Conservation (phyloP, 768 basidiomycete species). For the Mycena epipterygia region DNA sequence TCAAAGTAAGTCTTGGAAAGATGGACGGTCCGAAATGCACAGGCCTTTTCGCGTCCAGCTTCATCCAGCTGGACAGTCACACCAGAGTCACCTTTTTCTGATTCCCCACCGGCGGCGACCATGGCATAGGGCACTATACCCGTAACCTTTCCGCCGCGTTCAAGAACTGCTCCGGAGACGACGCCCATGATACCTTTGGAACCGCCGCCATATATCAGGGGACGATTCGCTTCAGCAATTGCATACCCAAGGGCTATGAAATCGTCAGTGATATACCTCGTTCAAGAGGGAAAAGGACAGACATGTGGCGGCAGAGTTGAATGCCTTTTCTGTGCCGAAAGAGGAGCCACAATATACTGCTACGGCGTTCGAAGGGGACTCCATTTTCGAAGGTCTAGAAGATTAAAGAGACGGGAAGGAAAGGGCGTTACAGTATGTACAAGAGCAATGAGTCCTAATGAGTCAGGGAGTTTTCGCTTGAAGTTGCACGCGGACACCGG, state of each 20-base stretch:
- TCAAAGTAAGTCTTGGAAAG: slow-evolving; percentile 10
- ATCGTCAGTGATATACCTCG: background rate
- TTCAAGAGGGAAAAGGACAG: slow-evolving; percentile 44
- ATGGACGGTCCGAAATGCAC: background rate
- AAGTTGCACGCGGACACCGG: too few species aligned
- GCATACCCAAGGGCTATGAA: slow-evolving; percentile 80
- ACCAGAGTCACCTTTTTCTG: slow-evolving; percentile 54
- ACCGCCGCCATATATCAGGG: slow-evolving; percentile 92
- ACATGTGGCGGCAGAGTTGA: slow-evolving; percentile 79
- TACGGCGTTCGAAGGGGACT: slow-evolving; percentile 53
- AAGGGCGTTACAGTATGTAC: background rate
- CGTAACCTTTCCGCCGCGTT: slow-evolving; percentile 78
- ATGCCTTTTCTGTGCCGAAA: slow-evolving; percentile 72
- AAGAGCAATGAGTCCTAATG: background rate
- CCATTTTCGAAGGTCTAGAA: background rate
- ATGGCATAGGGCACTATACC: slow-evolving; percentile 88
- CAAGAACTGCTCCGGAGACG: slow-evolving; percentile 75
- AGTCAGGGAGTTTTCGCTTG: too few species aligned
- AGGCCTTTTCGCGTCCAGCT: slow-evolving; percentile 39
- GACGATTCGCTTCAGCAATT: slow-evolving; percentile 68
- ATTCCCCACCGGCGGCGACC: slow-evolving; percentile 73
- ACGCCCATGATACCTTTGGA: slow-evolving; percentile 88
- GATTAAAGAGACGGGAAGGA: background rate
- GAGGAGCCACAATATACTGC: slow-evolving; percentile 91
- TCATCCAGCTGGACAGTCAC: slow-evolving; percentile 41